phyloP scores from a whole-genome alignment of 2,329 filamentous ascomycete genomes.

The Sordariomycetes sp. region DNA sequence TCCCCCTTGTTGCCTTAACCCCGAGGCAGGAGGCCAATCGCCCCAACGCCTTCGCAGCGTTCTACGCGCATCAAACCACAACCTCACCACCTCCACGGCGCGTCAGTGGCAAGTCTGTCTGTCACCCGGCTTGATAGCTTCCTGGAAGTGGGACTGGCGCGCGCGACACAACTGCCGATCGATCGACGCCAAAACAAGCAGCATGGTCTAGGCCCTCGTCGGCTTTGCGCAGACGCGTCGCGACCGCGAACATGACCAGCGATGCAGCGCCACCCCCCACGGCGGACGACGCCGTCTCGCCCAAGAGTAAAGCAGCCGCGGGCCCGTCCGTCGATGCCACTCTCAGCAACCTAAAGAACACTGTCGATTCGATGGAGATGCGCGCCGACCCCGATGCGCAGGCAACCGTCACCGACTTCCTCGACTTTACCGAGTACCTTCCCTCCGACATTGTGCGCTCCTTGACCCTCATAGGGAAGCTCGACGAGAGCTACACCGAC shows the following conservation, averaged over 20 bases:
- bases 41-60: not conserved
- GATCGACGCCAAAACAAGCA: not conserved
- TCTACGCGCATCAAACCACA: not conserved
- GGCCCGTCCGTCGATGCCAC: conserved; percentile 12
- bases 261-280: not conserved
- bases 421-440: conserved; percentile 60
- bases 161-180: too few species aligned
- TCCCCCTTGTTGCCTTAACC: not conserved
- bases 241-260: conserved; percentile 6
- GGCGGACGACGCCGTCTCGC: conserved; percentile 20
- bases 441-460: conserved; percentile 57
- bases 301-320: conserved; percentile 19
- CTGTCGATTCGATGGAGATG: conserved; percentile 33
- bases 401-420: conserved; percentile 59
- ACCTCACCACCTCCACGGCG: not conserved
- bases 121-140: too few species aligned
- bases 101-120: not conserved
- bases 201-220: not conserved
- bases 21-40: not conserved
- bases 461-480: conserved; percentile 53
- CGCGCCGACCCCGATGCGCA: conserved; percentile 56
- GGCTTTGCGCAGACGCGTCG: not conserved
- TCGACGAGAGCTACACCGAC: conserved; percentile 47
- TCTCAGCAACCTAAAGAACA: conserved; percentile 12
- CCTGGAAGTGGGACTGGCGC: too few species aligned